phyloP scores from a whole-genome alignment of 805 yeast species.

The Debaryomyces castellii region DNA sequence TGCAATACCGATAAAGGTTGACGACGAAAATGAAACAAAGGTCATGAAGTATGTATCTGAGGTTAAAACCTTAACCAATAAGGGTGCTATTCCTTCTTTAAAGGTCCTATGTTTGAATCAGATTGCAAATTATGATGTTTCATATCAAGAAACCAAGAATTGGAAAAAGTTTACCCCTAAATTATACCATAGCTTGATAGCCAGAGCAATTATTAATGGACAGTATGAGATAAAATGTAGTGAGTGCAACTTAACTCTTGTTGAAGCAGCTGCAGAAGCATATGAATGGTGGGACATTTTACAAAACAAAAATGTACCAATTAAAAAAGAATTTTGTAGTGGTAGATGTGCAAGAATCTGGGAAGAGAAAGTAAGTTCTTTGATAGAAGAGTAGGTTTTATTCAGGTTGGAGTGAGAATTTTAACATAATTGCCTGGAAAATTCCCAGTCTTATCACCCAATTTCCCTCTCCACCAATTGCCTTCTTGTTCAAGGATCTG shows the following conservation, averaged over 20 bases:
- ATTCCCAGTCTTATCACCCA: constrained; percentile 20
- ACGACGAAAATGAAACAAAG: constrained; percentile 22
- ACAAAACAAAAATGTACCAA: constrained; percentile 49
- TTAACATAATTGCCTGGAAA: constrained; percentile 34
- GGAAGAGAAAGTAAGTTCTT: constrained; percentile 6
- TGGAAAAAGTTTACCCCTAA: constrained; percentile 54
- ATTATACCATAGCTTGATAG: constrained; percentile 44
- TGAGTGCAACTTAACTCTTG: constrained; percentile 45
- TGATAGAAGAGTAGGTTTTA: not conserved
- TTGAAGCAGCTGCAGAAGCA: constrained; percentile 58
- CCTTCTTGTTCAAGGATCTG: constrained; percentile 29
- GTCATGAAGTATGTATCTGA: constrained; percentile 21
- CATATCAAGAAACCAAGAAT: constrained; percentile 50
- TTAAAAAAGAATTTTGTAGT: constrained; percentile 55
- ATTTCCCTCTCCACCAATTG: constrained; percentile 39
- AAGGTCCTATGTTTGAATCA: constrained; percentile 47
- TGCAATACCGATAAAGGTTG: constrained; percentile 17
- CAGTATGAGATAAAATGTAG: constrained; percentile 53
- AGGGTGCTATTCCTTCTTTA: constrained; percentile 39
- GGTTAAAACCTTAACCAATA: constrained; percentile 19
- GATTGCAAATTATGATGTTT: constrained; percentile 52
- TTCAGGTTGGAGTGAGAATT: not conserved
- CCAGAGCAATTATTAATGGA: constrained; percentile 54
- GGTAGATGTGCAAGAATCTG: constrained; percentile 43
- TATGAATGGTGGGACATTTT: constrained; percentile 69